A percentile compares a stretch with the other conserved stretches of the same genome.
Evolutionary conservation across 305 asterid species (phyloP).

Genomic region (Coffea humblotiana): DNA sequence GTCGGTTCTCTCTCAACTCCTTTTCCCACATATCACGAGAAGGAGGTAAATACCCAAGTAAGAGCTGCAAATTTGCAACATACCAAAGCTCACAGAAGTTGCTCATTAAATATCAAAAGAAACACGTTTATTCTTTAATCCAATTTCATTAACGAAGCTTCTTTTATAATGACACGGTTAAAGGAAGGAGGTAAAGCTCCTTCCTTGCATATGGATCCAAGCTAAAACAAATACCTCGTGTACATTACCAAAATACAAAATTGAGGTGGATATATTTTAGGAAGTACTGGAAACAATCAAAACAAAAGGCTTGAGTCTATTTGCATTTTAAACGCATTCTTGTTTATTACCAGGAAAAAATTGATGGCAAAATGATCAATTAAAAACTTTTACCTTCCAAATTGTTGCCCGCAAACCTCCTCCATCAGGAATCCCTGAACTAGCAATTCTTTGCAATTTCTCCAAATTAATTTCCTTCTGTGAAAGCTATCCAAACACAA

Average conservation of each 20-base stretch:
- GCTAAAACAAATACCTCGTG: background rate
- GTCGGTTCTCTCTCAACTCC: conserved; percentile 22
- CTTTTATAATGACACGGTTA: no score
- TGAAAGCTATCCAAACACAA: conserved; percentile 8
- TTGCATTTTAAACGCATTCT: background rate
- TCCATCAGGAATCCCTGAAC: conserved; percentile 27
- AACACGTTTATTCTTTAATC: no score
- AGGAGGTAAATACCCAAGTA: conserved; percentile 14
- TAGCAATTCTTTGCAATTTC: conserved; percentile 21
- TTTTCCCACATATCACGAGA: background rate
- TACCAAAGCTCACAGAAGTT: background rate
- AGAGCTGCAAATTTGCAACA: conserved; percentile 16
- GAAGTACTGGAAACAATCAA: background rate
- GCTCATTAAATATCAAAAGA: background rate
- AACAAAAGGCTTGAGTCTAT: background rate
- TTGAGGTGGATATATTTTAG: background rate
- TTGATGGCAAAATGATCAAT: background rate
- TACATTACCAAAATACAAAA: background rate
- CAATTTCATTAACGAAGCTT: no score
- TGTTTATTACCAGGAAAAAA: background rate
- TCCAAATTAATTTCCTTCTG: conserved; percentile 21
- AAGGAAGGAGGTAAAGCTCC: no score
- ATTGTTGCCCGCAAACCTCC: conserved; percentile 25
- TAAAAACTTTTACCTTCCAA: conserved; percentile 21
- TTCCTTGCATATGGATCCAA: background rate